Base-by-base conservation (phyloP, 2,329 filamentous ascomycete species). In the Ustulina deusta region DNA sequence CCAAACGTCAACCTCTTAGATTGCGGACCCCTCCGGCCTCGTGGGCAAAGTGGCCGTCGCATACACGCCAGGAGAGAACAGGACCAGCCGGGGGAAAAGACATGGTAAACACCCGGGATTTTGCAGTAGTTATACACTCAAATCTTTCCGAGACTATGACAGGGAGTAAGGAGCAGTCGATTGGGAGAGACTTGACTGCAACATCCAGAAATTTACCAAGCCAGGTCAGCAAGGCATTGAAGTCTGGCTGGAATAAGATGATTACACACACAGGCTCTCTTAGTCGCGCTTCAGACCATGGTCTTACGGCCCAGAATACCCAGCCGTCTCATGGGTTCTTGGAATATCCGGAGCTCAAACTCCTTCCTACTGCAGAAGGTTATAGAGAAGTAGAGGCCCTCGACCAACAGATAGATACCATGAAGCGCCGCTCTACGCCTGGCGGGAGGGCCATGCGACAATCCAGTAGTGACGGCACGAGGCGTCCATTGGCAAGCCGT, bases 341-440 rank as follows among this genome's bases (percentile, higher is more conserved):
- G 7, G 78, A 80, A 54, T 79, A 79, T n/a, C 78, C 78, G 0
- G 78, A 80, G 56, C 75, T 80, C 7, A 78, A 80, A 61, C 73
- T 79, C 40, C 72, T 78, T 44, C 78, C 78, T 6, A 76, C 73
- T 48, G 71, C 73, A n/a, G 74, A 70, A 17, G 73, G 75, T 0
- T 78, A 76, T 58, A 72, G 74, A 60, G 78, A 80, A 48, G 58
- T 79, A 4, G 70, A 78, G 49, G 77, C 77, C 34, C 68, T 79
- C 6, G 76, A 77, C 62, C 65, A 72, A 40, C 74, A 77, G 48
- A 78, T 80, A n/a, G 75, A 70, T 3, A 72, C 64, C 2, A 74
- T 79, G 68, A 79, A 78, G 65, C 75, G 72, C 38, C 38, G 79
- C 54, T 72, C 81, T 76, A 69, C 78, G 73, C 25, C 79, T 71